Evolutionary conservation across 371 early-diverging fungal genomes (phyloP).

Genomic region (Syncephalastrum monosporum): DNA sequence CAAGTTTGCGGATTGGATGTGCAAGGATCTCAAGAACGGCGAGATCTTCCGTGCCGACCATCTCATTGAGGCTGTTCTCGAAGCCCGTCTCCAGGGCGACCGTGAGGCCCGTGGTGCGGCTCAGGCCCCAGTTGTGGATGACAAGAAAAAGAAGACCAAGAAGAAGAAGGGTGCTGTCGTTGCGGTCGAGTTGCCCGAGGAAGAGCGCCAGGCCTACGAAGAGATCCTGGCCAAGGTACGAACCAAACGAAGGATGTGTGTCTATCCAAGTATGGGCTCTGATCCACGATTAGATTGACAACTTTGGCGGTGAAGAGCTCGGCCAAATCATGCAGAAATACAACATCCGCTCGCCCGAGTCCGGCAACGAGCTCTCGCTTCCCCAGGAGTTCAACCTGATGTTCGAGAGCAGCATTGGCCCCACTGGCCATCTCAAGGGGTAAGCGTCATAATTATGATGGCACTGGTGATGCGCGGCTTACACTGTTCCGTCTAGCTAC

Average conservation of each 20-base stretch:
- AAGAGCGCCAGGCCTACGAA: slow-evolving; percentile 71
- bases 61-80: slow-evolving; percentile 92
- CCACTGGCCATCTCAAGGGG: slow-evolving; percentile 94
- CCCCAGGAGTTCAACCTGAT: slow-evolving; percentile 99
- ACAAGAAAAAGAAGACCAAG: slow-evolving; percentile 68
- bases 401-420: slow-evolving; percentile 98
- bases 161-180: slow-evolving; percentile 69
- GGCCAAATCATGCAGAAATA: slow-evolving; percentile 85
- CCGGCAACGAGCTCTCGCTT: slow-evolving; percentile 88
- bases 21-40: slow-evolving; percentile 91
- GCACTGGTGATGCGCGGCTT: no score
- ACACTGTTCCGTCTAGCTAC: slow-evolving; percentile 49
- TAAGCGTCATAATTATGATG: slow-evolving; percentile 20
- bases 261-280: neutral
- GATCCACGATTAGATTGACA: slow-evolving; percentile 72
- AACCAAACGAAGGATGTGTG: neutral
- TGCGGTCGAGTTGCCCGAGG: slow-evolving; percentile 68
- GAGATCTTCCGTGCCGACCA: slow-evolving; percentile 99
- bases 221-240: slow-evolving; percentile 82
- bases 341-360: slow-evolving; percentile 91
- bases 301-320: slow-evolving; percentile 87
- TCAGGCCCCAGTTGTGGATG: slow-evolving; percentile 41
- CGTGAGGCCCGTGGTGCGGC: slow-evolving; percentile 62
- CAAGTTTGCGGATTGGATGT: slow-evolving; percentile 99
- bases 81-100: slow-evolving; percentile 84